Conservation (phyloP, 106 monocot species). For the Dendrobium chrysotoxum region DNA sequence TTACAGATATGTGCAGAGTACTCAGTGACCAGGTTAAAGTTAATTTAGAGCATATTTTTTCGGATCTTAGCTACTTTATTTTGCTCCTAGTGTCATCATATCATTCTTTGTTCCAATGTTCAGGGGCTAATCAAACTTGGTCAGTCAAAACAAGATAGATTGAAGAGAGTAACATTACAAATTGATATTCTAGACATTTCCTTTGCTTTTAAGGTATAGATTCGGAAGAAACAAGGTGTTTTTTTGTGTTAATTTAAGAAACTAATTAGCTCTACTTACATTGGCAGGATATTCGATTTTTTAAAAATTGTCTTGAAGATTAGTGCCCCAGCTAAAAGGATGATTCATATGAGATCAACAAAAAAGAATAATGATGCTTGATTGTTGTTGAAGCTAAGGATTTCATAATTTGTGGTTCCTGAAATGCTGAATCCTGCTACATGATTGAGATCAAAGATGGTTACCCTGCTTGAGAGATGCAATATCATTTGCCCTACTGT, state of each 20-base stretch:
- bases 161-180: constrained; percentile 47
- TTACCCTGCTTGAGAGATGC: too few relatives aligned
- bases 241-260: background rate
- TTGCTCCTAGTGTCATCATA: background rate
- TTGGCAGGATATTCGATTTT: constrained; percentile 38
- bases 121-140: constrained; percentile 81
- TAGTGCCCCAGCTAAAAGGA: background rate
- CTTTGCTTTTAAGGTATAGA: constrained; percentile 80
- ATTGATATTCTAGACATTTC: constrained; percentile 60
- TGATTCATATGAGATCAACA: background rate
- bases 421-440: too few relatives aligned
- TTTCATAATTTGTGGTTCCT: too few relatives aligned
- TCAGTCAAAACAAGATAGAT: constrained; percentile 50
- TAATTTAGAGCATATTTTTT: background rate
- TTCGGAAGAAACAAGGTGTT: background rate
- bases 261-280: background rate
- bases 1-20: constrained; percentile 74
- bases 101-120: background rate
- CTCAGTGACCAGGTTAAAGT: constrained; percentile 70
- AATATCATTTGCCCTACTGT: too few relatives aligned
- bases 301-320: constrained; percentile 29
- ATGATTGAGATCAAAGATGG: too few relatives aligned
- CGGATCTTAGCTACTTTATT: background rate
- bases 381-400: too few relatives aligned
- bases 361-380: too few relatives aligned